These are phyloP conservation scores for Penicillium janthinellum DNA, from an alignment of 2,329 filamentous ascomycete species.

Conservation along the genomic window DNA sequence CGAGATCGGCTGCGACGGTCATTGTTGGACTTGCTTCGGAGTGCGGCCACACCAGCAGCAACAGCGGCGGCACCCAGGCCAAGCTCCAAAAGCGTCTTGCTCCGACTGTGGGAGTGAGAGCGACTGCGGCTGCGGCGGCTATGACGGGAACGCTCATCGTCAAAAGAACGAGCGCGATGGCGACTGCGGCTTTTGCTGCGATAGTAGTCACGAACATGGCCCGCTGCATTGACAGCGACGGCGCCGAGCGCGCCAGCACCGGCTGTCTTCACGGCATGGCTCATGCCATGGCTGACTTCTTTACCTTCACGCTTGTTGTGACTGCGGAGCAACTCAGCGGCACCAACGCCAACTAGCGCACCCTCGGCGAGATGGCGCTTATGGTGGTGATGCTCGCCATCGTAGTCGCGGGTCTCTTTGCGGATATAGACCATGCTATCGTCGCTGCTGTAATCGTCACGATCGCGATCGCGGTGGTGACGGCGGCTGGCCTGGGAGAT, in stretches of 20 bases:
- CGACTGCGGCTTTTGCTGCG: conserved; percentile 51
- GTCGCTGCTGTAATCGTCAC: conserved; percentile 58
- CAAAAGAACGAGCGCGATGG: conserved; percentile 44
- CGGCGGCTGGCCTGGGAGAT: conserved; percentile 53
- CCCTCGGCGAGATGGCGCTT: conserved; percentile 64
- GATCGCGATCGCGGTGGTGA: conserved; percentile 35
- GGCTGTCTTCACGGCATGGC: conserved; percentile 53
- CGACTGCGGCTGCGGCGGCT: conserved; percentile 45
- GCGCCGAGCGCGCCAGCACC: conserved; percentile 65
- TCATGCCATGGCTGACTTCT: conserved; percentile 53
- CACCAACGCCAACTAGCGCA: conserved; percentile 61
- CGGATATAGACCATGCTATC: conserved; percentile 64
- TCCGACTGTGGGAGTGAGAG: conserved; percentile 52
- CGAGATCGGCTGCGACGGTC: conserved; percentile 52
- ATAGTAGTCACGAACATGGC: conserved; percentile 53
- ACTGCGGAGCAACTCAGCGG: conserved; percentile 61
- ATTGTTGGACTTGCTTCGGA: conserved; percentile 55
- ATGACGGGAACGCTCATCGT: conserved; percentile 42
- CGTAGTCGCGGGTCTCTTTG: conserved; percentile 49
- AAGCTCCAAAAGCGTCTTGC: conserved; percentile 56
- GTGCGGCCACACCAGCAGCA: conserved; percentile 61
- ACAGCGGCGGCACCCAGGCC: conserved; percentile 60
- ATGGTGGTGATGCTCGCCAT: conserved; percentile 54
- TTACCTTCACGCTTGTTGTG: conserved; percentile 61
- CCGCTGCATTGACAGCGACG: conserved; percentile 61